Evolutionary conservation across 306 rosid genomes (phyloP), one percentile per base, ranked within the genome.

Genomic region (Vachellia pachyceras): DNA sequence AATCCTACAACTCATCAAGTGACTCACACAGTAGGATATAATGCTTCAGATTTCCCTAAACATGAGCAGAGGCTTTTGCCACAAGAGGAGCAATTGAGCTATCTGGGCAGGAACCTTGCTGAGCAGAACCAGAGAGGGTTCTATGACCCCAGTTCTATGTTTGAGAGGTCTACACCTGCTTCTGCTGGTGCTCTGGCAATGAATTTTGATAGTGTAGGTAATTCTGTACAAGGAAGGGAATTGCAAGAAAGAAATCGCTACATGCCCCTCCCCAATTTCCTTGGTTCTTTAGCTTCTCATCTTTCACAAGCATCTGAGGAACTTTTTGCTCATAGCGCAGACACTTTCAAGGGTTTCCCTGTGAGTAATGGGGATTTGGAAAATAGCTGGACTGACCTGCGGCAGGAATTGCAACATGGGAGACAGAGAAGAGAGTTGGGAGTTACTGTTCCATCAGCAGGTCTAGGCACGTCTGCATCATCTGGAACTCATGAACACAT

Each of bases 141-240:
- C 73, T 82, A 79, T 79, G 92, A 91, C 36, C 86, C 89, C 42
- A 83, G 58, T 82, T 69, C 91, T 45, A 40, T 81, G 69, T 89
- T 91, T 42, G 92, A 87, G 87, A 89, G 91, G 82, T 86, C 92
- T 58, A 78, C 85, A 47, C 82, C 95, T 66, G 76, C 80, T 77
- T 85, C 90, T 20, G 47, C 39, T 25, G 63, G 83, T 73, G 72
- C 82, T 63, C 76, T 23, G 67, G 82, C 80, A 57, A 76, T 70
- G 83, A 81, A 81, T 72, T 79, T 82, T 76, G 86, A 86, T 41
- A 65, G 54, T 70, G 36, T 15, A 49, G 77, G 75, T 60, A 65
- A 77, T 10, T 40, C 35, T 42, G 80, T 69, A 44, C 91, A 83
- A 44, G 88, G 87, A 82, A 79, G 87, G 77, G 92, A 87, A 45